Conservation (phyloP, 1,284 basidiomycete genomes). For the Blastosporella zonata region DNA sequence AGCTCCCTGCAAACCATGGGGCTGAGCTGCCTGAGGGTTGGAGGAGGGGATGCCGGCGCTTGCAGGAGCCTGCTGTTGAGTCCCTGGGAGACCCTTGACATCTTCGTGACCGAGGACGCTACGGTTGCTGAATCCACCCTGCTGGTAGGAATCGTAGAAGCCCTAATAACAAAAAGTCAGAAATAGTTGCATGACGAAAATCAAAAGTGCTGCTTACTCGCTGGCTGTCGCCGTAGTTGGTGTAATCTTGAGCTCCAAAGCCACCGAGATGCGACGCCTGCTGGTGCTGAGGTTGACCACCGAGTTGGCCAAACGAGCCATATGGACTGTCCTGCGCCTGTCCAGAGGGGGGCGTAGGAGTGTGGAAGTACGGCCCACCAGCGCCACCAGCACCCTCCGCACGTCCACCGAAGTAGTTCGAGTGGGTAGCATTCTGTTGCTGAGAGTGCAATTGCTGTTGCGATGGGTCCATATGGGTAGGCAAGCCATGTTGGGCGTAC, state of each 20-base stretch:
- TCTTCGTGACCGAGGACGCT: constrained; percentile 69
- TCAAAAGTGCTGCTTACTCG: constrained; percentile 43
- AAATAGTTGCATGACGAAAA: constrained; percentile 5
- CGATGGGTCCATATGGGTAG: constrained; percentile 58
- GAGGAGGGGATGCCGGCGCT: constrained; percentile 49
- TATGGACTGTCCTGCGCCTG: constrained; percentile 66
- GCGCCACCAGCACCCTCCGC: constrained; percentile 42
- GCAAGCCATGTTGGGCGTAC: constrained; percentile 60
- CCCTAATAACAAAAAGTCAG: constrained; percentile 39
- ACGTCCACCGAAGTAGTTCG: constrained; percentile 60
- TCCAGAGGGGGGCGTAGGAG: constrained; percentile 66
- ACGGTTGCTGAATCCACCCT: constrained; percentile 57
- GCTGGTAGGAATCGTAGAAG: constrained; percentile 75
- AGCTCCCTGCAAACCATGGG: constrained; percentile 43
- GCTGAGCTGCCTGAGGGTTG: constrained; percentile 49
- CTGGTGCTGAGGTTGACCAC: constrained; percentile 37
- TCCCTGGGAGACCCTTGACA: constrained; percentile 58
- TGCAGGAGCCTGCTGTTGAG: constrained; percentile 52
- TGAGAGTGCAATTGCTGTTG: constrained; percentile 46
- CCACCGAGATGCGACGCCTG: constrained; percentile 57
- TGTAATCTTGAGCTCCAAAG: constrained; percentile 60
- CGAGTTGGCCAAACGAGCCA: constrained; percentile 63
- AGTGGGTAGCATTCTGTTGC: constrained; percentile 40
- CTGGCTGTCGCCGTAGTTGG: constrained; percentile 57
- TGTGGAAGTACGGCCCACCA: constrained; percentile 63